Percentiles rank a stretch among this genome's conserved stretches.
Conservation (phyloP, 805 yeast species). For the Candida broadrunensis region DNA sequence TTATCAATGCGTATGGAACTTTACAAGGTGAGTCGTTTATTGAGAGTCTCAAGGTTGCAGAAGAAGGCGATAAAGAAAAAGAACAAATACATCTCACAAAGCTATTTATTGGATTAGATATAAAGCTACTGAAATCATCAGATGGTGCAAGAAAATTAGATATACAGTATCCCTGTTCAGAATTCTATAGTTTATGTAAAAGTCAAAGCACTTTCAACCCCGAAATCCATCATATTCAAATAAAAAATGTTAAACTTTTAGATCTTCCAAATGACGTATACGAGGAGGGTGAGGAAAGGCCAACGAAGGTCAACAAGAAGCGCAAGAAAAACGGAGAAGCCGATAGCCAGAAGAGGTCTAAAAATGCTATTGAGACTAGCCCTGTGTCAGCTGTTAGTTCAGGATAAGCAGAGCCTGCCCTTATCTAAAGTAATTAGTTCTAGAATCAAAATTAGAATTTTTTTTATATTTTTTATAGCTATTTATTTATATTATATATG, state of each 20-base stretch:
- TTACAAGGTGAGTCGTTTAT: conserved; percentile 49
- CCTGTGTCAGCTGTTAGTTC: too few species aligned
- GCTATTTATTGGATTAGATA: conserved; percentile 74
- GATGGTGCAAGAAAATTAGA: conserved; percentile 57
- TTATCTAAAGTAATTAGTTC: conserved; percentile 53
- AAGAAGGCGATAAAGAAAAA: conserved; percentile 1
- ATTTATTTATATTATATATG: conserved; percentile 43
- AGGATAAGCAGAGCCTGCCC: too few species aligned
- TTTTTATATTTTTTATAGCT: conserved; percentile 46
- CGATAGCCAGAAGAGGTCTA: conserved; percentile 18
- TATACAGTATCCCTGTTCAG: conserved; percentile 86
- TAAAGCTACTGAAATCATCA: conserved; percentile 38
- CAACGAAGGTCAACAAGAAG: conserved; percentile 44
- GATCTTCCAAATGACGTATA: conserved; percentile 87
- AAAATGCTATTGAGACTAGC: conserved; percentile 29
- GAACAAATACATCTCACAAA: conserved; percentile 59
- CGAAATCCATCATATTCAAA: conserved; percentile 55
- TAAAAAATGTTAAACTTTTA: conserved; percentile 62
- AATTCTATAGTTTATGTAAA: conserved; percentile 78
- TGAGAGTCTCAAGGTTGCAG: conserved; percentile 4
- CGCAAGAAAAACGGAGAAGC: conserved; percentile 22
- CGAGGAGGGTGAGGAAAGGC: conserved; percentile 70
- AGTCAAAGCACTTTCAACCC: conserved; percentile 68
- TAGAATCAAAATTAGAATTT: too few species aligned
- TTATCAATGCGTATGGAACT: conserved; percentile 64